A percentile compares a stretch with the other conserved stretches of the same genome.
These are phyloP conservation scores for Ogataea chonburiensis DNA, from an alignment of 805 yeast genomes.

Conservation along the genomic window DNA sequence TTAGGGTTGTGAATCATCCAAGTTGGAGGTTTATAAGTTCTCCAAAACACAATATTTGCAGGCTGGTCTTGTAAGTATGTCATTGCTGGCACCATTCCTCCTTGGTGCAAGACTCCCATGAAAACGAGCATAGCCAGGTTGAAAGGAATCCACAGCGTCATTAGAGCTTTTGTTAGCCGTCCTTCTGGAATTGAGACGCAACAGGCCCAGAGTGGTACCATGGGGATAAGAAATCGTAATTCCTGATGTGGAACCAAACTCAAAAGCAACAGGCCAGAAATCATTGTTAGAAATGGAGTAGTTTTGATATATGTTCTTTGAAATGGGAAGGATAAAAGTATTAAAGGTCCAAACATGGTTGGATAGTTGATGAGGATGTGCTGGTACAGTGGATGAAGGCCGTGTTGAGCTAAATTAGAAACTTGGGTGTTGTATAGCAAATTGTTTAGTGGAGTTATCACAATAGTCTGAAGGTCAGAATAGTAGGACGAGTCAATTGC, in stretches of 20 bases:
- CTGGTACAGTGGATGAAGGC: conserved; percentile 74
- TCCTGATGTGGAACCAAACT: conserved; percentile 91
- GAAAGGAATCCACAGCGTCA: conserved; percentile 59
- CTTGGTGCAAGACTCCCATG: conserved; percentile 86
- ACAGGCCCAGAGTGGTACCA: conserved; percentile 66
- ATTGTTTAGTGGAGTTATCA: conserved; percentile 77
- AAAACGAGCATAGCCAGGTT: conserved; percentile 57
- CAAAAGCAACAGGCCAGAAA: conserved; percentile 60
- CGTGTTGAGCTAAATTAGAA: conserved; percentile 70
- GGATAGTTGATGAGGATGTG: conserved; percentile 79
- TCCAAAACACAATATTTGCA: conserved; percentile 77
- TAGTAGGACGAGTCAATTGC: conserved; percentile 51
- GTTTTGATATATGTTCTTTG: conserved; percentile 43
- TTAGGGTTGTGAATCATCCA: conserved; percentile 53
- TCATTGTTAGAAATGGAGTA: conserved; percentile 56
- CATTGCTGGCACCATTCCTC: conserved; percentile 78
- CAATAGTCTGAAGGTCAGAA: conserved; percentile 29
- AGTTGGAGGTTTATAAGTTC: conserved; percentile 89
- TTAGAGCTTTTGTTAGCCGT: conserved; percentile 23
- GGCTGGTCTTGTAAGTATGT: conserved; percentile 34
- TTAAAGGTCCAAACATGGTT: conserved; percentile 74
- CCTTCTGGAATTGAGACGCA: conserved; percentile 37
- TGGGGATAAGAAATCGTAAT: conserved; percentile 78
- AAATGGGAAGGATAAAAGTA: conserved; percentile 45
- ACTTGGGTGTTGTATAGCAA: conserved; percentile 62